Percentiles rank a stretch among this genome's conserved stretches.
These are phyloP conservation scores for Melastoma candidum DNA, from an alignment of 441 rosid species.

Conservation along the genomic window DNA sequence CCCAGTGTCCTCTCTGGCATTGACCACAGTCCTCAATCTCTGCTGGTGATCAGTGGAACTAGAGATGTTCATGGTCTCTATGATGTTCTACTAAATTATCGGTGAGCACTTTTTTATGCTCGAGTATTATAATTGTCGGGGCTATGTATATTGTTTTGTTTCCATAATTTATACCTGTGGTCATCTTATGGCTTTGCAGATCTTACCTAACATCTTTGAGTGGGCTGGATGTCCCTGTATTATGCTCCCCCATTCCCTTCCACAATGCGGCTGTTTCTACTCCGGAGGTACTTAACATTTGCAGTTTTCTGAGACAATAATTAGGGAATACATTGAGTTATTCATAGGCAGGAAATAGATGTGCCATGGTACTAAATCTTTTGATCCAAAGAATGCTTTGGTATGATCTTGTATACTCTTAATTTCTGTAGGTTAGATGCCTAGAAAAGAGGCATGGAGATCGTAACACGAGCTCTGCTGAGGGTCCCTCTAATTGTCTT, in stretches of 20 bases:
- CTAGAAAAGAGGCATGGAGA: conserved; percentile 49
- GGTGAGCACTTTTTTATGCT: conserved; percentile 29
- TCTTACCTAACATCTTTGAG: conserved; percentile 56
- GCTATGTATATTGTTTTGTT: conserved; percentile 11
- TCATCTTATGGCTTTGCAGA: conserved; percentile 31
- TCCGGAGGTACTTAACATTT: conserved; percentile 48
- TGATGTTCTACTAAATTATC: conserved; percentile 81
- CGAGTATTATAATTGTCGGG: conserved; percentile 11
- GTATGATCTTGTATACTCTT: conserved; percentile 4
- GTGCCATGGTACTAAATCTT: conserved; percentile 6
- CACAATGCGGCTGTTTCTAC: conserved; percentile 75
- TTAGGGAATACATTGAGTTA: not conserved
- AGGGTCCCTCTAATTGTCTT: conserved; percentile 35
- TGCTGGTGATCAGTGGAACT: conserved; percentile 66
- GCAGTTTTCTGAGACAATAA: not conserved
- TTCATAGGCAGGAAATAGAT: conserved; percentile 1
- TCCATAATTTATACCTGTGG: no score
- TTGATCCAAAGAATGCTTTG: no score
- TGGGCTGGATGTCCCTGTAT: conserved; percentile 62
- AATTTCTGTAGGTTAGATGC: conserved; percentile 61
- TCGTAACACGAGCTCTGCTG: conserved; percentile 13
- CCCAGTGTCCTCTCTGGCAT: conserved; percentile 42
- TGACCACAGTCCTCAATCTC: conserved; percentile 80
- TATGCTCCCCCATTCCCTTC: conserved; percentile 76
- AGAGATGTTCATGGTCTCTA: conserved; percentile 63